These are phyloP conservation scores for Dinochytrium kinnereticum DNA, from an alignment of 371 early-diverging fungal species.

Conservation along the genomic window DNA sequence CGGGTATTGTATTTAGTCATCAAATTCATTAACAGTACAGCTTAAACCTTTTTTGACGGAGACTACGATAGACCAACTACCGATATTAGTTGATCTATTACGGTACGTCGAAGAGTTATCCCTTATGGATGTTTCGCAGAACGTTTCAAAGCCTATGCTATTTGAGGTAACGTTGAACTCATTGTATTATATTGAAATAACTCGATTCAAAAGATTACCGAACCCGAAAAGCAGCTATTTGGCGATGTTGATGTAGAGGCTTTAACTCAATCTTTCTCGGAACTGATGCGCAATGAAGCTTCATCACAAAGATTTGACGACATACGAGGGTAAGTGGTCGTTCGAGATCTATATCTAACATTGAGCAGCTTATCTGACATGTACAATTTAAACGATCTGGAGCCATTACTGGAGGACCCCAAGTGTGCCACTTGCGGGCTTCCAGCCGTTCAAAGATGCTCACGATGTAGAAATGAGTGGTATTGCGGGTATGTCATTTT, in stretches of 20 bases:
- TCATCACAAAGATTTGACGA: neutral
- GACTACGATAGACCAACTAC: slow-evolving; percentile 52
- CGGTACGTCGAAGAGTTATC: slow-evolving; percentile 52
- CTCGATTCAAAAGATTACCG: neutral
- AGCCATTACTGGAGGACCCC: slow-evolving; percentile 47
- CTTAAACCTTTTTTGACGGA: slow-evolving; percentile 40
- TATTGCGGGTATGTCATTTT: slow-evolving; percentile 48
- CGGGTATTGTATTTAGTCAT: slow-evolving; percentile 32
- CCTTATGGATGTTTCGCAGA: slow-evolving; percentile 28
- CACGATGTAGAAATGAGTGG: slow-evolving; percentile 57
- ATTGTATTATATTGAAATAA: neutral
- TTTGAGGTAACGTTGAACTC: neutral
- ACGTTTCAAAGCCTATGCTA: neutral
- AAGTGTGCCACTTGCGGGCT: slow-evolving; percentile 54
- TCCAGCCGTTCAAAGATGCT: slow-evolving; percentile 53
- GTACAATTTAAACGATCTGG: slow-evolving; percentile 51
- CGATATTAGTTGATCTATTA: slow-evolving; percentile 44
- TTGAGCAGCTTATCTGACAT: slow-evolving; percentile 44
- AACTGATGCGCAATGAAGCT: neutral
- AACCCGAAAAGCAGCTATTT: neutral
- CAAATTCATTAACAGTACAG: slow-evolving; percentile 21
- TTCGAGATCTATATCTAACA: neutral
- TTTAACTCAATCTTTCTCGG: neutral
- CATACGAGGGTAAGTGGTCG: neutral
- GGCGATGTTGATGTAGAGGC: neutral